phyloP scores from a whole-genome alignment of 371 early-diverging fungal species.

The Haplosporangium sp. region DNA sequence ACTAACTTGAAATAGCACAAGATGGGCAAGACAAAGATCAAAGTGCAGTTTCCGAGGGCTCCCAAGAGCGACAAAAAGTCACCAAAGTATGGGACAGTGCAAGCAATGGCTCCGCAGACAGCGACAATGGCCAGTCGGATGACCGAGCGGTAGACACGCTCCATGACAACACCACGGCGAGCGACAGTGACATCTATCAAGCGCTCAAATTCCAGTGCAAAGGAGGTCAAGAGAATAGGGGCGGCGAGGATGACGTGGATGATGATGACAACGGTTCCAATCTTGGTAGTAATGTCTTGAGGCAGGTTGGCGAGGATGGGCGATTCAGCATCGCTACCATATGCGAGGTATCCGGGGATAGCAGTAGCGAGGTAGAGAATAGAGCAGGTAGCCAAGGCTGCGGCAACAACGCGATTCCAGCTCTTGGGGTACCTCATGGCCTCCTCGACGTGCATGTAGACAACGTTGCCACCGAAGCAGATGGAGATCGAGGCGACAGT shows the following conservation, averaged over 20 bases:
- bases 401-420: slow-evolving; percentile 78
- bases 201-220: slow-evolving; percentile 75
- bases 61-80: slow-evolving; percentile 82
- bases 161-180: slow-evolving; percentile 59
- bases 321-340: slow-evolving; percentile 70
- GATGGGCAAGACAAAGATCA: slow-evolving; percentile 84
- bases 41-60: slow-evolving; percentile 74
- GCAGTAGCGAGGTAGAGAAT: slow-evolving; percentile 80
- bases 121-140: slow-evolving; percentile 63
- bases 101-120: slow-evolving; percentile 67
- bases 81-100: slow-evolving; percentile 79
- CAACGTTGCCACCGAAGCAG: slow-evolving; percentile 82
- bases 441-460: slow-evolving; percentile 64
- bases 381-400: slow-evolving; percentile 78
- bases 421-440: slow-evolving; percentile 67
- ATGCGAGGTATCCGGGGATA: slow-evolving; percentile 81
- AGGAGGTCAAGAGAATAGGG: slow-evolving; percentile 80
- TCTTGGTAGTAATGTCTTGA: slow-evolving; percentile 63
- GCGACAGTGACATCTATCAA: slow-evolving; percentile 66
- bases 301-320: slow-evolving; percentile 83
- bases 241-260: slow-evolving; percentile 81
- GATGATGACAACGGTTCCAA: slow-evolving; percentile 80
- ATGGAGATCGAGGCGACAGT: slow-evolving; percentile 75
- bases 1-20: slow-evolving; percentile 77
- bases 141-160: slow-evolving; percentile 63